These are phyloP conservation scores for Yamadazyma diddensiae DNA, from an alignment of 1,139 yeast genomes.

Conservation along the genomic window DNA sequence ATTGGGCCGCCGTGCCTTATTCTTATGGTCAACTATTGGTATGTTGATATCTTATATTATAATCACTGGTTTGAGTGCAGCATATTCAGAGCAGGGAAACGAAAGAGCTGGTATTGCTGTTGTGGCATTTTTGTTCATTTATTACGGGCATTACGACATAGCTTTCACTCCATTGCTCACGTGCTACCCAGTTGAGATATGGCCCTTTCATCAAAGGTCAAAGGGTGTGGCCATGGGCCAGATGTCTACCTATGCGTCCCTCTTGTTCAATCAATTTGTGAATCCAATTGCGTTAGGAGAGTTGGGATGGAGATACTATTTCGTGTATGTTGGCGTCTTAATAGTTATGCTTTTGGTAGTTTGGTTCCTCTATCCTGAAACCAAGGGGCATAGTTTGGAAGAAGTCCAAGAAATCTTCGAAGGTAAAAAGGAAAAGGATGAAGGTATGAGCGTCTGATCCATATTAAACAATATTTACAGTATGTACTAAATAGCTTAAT, in stretches of 20 bases:
- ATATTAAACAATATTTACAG: no score
- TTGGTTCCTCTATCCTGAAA: conserved; percentile 38
- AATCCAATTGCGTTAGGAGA: conserved; percentile 51
- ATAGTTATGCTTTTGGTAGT: conserved; percentile 26
- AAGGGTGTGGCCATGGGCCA: conserved; percentile 12
- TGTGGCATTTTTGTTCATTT: conserved; percentile 33
- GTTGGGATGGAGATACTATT: conserved; percentile 50
- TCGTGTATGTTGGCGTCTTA: conserved; percentile 36
- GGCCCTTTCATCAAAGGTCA: conserved; percentile 16
- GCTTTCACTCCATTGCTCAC: conserved; percentile 21
- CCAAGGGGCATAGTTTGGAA: conserved; percentile 45
- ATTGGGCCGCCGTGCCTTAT: conserved; percentile 47
- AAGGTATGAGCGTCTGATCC: no score
- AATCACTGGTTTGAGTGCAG: conserved; percentile 18
- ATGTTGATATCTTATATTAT: conserved; percentile 44
- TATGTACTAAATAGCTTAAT: no score
- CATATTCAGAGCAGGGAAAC: conserved; percentile 12
- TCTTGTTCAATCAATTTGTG: conserved; percentile 40
- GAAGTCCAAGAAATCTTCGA: conserved; percentile 16
- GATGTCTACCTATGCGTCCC: conserved; percentile 4
- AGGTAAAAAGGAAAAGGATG: background rate
- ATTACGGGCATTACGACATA: conserved; percentile 16
- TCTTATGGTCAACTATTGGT: conserved; percentile 28
- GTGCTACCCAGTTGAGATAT: conserved; percentile 33
- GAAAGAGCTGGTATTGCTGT: conserved; percentile 21